Evolutionary conservation across 164 flowering plant genomes (phyloP).

Genomic region (Stephania yunnanensis): DNA sequence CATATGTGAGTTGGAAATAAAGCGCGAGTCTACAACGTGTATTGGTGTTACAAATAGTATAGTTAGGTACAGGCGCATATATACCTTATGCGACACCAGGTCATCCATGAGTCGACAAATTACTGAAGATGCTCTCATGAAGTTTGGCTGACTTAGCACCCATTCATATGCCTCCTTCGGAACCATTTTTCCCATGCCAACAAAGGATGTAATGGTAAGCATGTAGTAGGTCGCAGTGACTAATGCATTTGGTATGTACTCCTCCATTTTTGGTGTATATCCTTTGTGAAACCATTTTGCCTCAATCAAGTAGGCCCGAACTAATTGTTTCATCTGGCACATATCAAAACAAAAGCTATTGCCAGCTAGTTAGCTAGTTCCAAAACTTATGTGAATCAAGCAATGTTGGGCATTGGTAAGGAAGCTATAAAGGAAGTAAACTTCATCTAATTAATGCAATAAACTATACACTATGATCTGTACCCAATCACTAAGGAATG

Average conservation of each 20-base stretch:
- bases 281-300: conserved; percentile 10
- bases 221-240: neutral
- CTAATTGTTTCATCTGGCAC: conserved; percentile 4
- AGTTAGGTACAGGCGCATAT: too few relatives aligned
- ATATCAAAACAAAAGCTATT: too few relatives aligned
- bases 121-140: neutral
- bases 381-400: too few relatives aligned
- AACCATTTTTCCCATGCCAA: conserved; percentile 7
- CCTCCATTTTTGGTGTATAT: conserved; percentile 9
- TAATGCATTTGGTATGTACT: conserved; percentile 2
- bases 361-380: too few relatives aligned
- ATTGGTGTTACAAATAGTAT: too few relatives aligned
- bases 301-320: conserved; percentile 5
- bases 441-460: too few relatives aligned
- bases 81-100: conserved; percentile 8
- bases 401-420: too few relatives aligned
- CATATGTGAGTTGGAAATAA: too few relatives aligned
- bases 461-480: too few relatives aligned
- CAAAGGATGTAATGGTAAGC: neutral
- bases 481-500: too few relatives aligned
- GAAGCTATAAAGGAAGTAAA: too few relatives aligned
- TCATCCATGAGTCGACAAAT: conserved; percentile 13
- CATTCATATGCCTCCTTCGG: conserved; percentile 10
- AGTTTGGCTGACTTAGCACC: neutral
- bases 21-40: too few relatives aligned